Evolutionary conservation across 2,329 filamentous ascomycete genomes (phyloP).

Genomic region (Bipolaris oryzae): DNA sequence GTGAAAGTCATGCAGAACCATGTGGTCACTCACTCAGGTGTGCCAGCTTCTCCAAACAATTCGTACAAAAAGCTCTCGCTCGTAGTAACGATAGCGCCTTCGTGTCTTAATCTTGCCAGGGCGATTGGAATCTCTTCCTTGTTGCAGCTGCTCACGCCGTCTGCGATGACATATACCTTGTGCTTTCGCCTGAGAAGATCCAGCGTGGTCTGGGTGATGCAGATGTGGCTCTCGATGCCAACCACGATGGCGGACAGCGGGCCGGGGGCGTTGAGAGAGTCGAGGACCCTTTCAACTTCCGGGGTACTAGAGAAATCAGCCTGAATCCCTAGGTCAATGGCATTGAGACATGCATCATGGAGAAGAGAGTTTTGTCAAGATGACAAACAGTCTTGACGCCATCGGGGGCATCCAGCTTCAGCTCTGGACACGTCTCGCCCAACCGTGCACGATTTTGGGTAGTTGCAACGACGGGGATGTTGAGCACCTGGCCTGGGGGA

Average conservation of each 20-base stretch:
- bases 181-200: slow-evolving; percentile 79
- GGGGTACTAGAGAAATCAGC: slow-evolving; percentile 57
- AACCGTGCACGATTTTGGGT: slow-evolving; percentile 83
- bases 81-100: slow-evolving; percentile 79
- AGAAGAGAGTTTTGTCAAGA: slow-evolving; percentile 87
- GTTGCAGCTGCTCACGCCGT: slow-evolving; percentile 90
- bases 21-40: slow-evolving; percentile 57
- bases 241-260: slow-evolving; percentile 69
- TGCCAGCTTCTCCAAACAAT: slow-evolving; percentile 79
- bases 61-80: slow-evolving; percentile 93
- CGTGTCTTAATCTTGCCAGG: slow-evolving; percentile 73
- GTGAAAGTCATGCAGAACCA: not conserved
- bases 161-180: slow-evolving; percentile 83
- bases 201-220: slow-evolving; percentile 84
- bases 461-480: slow-evolving; percentile 81
- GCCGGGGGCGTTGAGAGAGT: slow-evolving; percentile 39
- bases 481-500: slow-evolving; percentile 60
- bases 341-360: slow-evolving; percentile 65
- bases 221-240: slow-evolving; percentile 93
- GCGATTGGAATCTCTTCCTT: slow-evolving; percentile 79
- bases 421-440: slow-evolving; percentile 77
- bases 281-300: slow-evolving; percentile 60
- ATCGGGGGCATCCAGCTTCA: slow-evolving; percentile 60
- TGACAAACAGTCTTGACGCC: slow-evolving; percentile 62
- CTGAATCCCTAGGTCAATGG: not conserved